Conservation (phyloP, 1,284 basidiomycete genomes). For the Vanrija sp. region DNA sequence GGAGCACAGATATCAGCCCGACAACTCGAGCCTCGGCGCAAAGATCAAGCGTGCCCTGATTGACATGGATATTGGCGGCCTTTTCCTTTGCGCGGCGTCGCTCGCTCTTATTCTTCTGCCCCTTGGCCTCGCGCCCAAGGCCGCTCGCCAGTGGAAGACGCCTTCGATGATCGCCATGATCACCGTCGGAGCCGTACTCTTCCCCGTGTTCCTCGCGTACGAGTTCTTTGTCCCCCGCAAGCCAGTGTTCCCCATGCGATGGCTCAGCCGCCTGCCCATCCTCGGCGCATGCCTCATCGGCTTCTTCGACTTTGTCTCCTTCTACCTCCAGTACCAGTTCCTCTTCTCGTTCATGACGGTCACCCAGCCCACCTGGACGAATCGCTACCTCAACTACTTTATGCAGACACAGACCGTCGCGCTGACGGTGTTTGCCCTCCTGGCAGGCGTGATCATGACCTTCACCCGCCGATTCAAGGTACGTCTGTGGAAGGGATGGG, state of each 20-base stretch:
- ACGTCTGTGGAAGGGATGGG: neutral
- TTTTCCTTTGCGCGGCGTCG: conserved; percentile 61
- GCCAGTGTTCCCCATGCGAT: conserved; percentile 55
- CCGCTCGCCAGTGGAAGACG: no score
- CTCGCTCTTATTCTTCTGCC: conserved; percentile 66
- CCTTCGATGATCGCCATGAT: conserved; percentile 42
- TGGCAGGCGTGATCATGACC: conserved; percentile 49
- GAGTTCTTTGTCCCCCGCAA: conserved; percentile 49
- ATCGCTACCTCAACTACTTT: conserved; percentile 42
- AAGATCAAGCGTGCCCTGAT: conserved; percentile 14
- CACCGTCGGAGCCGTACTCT: conserved; percentile 46
- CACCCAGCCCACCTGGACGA: conserved; percentile 36
- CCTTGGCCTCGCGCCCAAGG: conserved; percentile 56
- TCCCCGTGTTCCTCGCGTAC: conserved; percentile 50
- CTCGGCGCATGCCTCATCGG: conserved; percentile 62
- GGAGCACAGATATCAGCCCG: neutral
- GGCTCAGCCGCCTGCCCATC: conserved; percentile 59
- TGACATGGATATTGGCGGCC: conserved; percentile 56
- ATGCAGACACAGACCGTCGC: conserved; percentile 41
- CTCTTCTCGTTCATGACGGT: conserved; percentile 45
- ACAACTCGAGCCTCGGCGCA: no score
- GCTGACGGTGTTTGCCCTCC: conserved; percentile 51
- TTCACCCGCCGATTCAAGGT: conserved; percentile 52
- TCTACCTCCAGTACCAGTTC: conserved; percentile 44
- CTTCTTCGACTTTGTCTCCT: conserved; percentile 68